Percentiles rank a stretch among this genome's conserved stretches.
These are phyloP conservation scores for Aspergillus latus DNA, from an alignment of 2,329 filamentous ascomycete species.

Conservation along the genomic window DNA sequence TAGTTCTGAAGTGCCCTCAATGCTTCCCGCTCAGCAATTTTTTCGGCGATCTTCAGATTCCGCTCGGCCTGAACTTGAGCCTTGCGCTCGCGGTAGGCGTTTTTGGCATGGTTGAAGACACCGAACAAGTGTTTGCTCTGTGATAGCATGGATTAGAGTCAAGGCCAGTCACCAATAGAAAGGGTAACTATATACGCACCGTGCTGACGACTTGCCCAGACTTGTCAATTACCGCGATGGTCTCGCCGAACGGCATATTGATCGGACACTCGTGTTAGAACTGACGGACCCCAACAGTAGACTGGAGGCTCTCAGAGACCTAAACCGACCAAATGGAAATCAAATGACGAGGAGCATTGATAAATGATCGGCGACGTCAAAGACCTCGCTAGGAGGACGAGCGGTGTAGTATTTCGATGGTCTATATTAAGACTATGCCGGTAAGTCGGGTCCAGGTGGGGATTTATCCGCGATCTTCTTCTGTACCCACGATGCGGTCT, in stretches of 20 bases:
- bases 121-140: conserved; percentile 87
- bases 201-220: conserved; percentile 89
- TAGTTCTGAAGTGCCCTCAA: conserved; percentile 58
- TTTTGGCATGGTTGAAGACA: conserved; percentile 89
- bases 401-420: conserved; percentile 25
- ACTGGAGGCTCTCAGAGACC: conserved; percentile 4
- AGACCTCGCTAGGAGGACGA: conserved; percentile 16
- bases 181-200: conserved; percentile 53
- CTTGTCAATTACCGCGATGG: conserved; percentile 85
- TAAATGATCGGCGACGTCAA: conserved; percentile 14
- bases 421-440: conserved; percentile 12
- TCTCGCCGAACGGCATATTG: conserved; percentile 56
- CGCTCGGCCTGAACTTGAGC: conserved; percentile 73
- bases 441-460: conserved; percentile 17
- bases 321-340: conserved; percentile 9
- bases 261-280: neutral
- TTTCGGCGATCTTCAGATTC: conserved; percentile 58
- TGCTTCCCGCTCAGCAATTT: conserved; percentile 57
- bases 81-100: conserved; percentile 84
- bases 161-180: neutral
- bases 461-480: conserved; percentile 17
- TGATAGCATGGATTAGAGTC: conserved; percentile 15
- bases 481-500: conserved; percentile 18
- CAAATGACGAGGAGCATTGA: conserved; percentile 16
- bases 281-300: neutral